Conservation (phyloP, 2,329 filamentous ascomycete species). For the Talaromyces islandicus region DNA sequence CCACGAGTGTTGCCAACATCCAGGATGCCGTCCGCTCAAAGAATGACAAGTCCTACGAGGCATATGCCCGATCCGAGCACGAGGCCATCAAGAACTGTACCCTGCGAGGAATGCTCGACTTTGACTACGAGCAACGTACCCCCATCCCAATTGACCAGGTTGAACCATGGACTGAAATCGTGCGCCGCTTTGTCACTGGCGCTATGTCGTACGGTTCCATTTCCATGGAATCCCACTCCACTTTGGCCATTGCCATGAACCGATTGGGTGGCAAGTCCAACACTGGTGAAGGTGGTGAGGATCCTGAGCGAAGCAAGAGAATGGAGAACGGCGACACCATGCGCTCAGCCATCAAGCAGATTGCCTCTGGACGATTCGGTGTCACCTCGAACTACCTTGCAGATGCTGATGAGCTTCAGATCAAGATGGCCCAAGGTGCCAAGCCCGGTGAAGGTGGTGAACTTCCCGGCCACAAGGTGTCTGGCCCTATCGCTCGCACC, state of each 20-base stretch:
- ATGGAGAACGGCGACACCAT: slow-evolving; percentile 93
- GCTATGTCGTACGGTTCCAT: slow-evolving; percentile 99
- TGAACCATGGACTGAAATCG: slow-evolving; percentile 96
- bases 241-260: slow-evolving; percentile 94
- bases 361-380: slow-evolving; percentile 92
- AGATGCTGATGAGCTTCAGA: slow-evolving; percentile 92
- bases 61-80: slow-evolving; percentile 87
- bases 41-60: slow-evolving; percentile 98
- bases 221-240: slow-evolving; percentile 97
- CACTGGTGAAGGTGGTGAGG: slow-evolving; percentile 95
- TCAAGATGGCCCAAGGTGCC: slow-evolving; percentile 98
- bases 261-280: slow-evolving; percentile 94
- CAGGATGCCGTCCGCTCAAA: slow-evolving; percentile 94
- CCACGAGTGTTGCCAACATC: slow-evolving; percentile 89
- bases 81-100: slow-evolving; percentile 97
- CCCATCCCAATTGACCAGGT: slow-evolving; percentile 93
- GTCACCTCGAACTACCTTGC: slow-evolving; percentile 92
- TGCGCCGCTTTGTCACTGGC: slow-evolving; percentile 90
- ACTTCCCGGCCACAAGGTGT: slow-evolving; percentile 93
- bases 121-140: slow-evolving; percentile 81
- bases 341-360: slow-evolving; percentile 96
- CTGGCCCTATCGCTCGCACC: slow-evolving; percentile 85
- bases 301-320: slow-evolving; percentile 79
- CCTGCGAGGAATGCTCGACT: slow-evolving; percentile 87
- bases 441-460: slow-evolving; percentile 98